phyloP scores from a whole-genome alignment of 495 filamentous ascomycete species.

The Xylaria sp. region DNA sequence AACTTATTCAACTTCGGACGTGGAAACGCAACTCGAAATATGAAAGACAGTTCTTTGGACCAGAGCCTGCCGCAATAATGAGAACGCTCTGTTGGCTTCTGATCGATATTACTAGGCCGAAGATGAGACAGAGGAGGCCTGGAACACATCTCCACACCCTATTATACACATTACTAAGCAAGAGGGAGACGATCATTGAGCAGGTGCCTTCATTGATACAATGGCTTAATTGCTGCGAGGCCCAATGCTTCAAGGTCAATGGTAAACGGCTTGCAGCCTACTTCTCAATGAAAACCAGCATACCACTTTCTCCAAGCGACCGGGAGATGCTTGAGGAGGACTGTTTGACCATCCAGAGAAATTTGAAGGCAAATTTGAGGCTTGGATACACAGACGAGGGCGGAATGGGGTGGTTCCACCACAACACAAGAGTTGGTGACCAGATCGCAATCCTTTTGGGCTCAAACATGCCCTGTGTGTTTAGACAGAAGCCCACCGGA shows the following conservation, averaged over 20 bases:
- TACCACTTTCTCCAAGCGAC: conserved; percentile 2
- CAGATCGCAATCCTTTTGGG: conserved; percentile 12
- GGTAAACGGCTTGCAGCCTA: conserved; percentile 7
- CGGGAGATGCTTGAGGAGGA: conserved; percentile 17
- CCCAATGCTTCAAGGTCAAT: conserved; percentile 15
- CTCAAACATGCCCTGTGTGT: conserved; percentile 22
- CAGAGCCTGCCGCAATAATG: conserved; percentile 3
- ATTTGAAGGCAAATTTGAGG: conserved; percentile 23
- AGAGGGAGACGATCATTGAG: conserved; percentile 8
- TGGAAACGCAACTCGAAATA: conserved; percentile 21
- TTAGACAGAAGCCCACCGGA: conserved; percentile 4
- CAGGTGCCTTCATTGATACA: conserved; percentile 16
- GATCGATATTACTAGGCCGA: conserved; percentile 22
- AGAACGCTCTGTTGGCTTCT: conserved; percentile 14
- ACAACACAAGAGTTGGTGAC: conserved; percentile 11
- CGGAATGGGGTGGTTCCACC: conserved; percentile 17
- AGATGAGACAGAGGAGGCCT: conserved; percentile 7
- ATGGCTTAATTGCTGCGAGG: conserved; percentile 26
- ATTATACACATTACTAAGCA: conserved; percentile 3
- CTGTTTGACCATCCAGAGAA: conserved; percentile 18
- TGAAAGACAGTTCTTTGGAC: not conserved
- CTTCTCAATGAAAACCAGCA: conserved; percentile 21
- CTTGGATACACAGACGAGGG: conserved; percentile 23
- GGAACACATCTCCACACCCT: conserved; percentile 16
- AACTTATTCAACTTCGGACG: not conserved